Evolutionary conservation across 2,329 filamentous ascomycete genomes (phyloP), one percentile per base, ranked within the genome.

Genomic region (Diaporthe australafricana): DNA sequence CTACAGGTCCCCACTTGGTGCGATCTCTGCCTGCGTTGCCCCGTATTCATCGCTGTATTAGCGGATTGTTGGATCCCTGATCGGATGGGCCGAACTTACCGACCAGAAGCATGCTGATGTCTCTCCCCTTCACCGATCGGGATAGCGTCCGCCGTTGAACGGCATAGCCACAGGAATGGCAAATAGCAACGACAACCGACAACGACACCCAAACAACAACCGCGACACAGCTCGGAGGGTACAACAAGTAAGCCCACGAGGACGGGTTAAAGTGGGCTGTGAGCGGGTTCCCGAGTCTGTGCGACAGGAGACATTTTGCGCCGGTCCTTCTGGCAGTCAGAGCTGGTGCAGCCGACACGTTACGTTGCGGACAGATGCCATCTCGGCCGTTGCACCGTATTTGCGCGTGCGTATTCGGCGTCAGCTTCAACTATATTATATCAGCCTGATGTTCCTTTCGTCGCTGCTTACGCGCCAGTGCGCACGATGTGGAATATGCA

Each of bases 71-170:
- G 60, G 22, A 22, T 48, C 27, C 42, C 20, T 35, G 42, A 63
- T 63, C 60, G 60, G 60, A 38, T 35, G 60, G 60, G 9, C 60
- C 60, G 60, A 63, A 63, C 27, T 63, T 35, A 63, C 40, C 40
- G 57, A 47, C 57, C 25, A 22, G n/a, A 35, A 40, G 6, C 14
- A 35, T 45, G 27, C 32, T 27, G 11, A 47, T 63, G 57, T 63
- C 16, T 62, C n/a, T 22, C 20, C 32, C 9, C 27, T 27, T 20
- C 14, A 30, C 60, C n/a, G 35, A 63, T 63, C 17, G 27, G 60
- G 57, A 48, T 63, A 48, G 60, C 60, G 60, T 30, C 60, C 60
- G 60, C 60, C 16, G 60, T 63, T 48, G 60, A 32, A 12, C 5
- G 27, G 42, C 40, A 12, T 40, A 35, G 20, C 57, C 57, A 5